Conservation (phyloP, 2,329 filamentous ascomycete species). For the Ceratocystis cubensis region DNA sequence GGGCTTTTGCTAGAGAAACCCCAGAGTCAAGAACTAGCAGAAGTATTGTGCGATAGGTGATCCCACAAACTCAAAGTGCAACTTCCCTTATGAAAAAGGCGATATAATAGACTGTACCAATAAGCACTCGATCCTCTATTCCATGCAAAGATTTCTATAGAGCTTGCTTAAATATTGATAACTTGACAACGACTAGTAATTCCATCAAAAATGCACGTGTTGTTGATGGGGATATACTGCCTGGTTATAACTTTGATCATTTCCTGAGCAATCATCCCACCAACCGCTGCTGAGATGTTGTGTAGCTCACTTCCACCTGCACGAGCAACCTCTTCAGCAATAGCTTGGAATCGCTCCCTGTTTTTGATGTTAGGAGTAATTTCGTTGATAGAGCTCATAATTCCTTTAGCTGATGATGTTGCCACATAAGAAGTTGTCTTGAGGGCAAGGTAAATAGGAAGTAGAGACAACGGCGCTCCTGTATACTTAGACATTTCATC, state of each 20-base stretch:
- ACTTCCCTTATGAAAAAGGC: neutral
- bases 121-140: too few species aligned
- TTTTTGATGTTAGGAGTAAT: neutral
- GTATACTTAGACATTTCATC: constrained; percentile 40
- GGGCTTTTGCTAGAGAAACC: neutral
- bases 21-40: neutral
- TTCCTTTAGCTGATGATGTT: constrained; percentile 18
- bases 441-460: constrained; percentile 58
- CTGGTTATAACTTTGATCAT: constrained; percentile 77
- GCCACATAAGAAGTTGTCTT: constrained; percentile 26
- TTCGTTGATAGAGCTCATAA: constrained; percentile 14
- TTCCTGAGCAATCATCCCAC: constrained; percentile 93
- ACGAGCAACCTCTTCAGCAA: constrained; percentile 55
- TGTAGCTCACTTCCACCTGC: constrained; percentile 78
- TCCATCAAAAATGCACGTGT: constrained; percentile 59
- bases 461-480: constrained; percentile 44
- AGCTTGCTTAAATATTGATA: constrained; percentile 29
- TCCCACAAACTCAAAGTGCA: neutral
- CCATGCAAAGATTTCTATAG: neutral
- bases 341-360: constrained; percentile 11
- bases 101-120: too few species aligned
- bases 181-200: constrained; percentile 50
- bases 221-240: constrained; percentile 59
- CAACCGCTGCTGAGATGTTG: constrained; percentile 76
- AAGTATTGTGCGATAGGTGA: neutral